Evolutionary conservation across 371 early-diverging fungal genomes (phyloP), one percentile per base, ranked within the genome.

Genomic region (Thermomucor indicae-seudaticae): DNA sequence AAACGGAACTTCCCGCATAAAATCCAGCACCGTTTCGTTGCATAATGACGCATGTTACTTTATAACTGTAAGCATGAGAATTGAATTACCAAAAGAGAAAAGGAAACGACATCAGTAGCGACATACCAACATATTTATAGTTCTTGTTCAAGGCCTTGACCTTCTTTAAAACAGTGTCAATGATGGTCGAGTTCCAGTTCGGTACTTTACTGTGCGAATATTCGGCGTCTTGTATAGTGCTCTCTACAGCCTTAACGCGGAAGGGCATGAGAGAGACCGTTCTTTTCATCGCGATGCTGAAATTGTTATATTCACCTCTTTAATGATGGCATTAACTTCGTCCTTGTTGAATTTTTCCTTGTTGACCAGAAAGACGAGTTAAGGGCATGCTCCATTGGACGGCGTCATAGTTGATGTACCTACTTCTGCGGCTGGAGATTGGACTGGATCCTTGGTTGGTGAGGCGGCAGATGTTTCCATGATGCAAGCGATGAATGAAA

Each of bases 21-120:
- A 89, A 78, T 16, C 90, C 90, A 37, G 85, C 85, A 17, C 90
- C 85, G 47, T 77, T 87, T 55, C 81, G 81, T 67, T 89, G 88
- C 82, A 89, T 78, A 34, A 89, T 83, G 6, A 83, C 78, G 58
- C 85, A 86, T 10, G 83, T 86, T 23, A 83, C 85, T 82, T 48
- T 25, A 16, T 40, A 17, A 35, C 27, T 20, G 17, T 44, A n/a
- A 39, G 5, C 27, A 34, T 35, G 39, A 46, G 24, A 24, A 55
- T 12, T 5, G 11, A 25, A 37, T 27, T 38, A 49, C 29, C 27
- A 14, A 28, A 43, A 39, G 14, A 10, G 16, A 4, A 37, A 45
- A 17, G 27, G 12, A 0, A 19, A 6, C 17, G 29, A 24, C 1
- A 38, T 2, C 24, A 4, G 2, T 2, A 17, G 24, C 17, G 12